Evolutionary conservation across 352 stramenopile genomes (phyloP).

Genomic region (Hyaloperonospora arabidopsidis): DNA sequence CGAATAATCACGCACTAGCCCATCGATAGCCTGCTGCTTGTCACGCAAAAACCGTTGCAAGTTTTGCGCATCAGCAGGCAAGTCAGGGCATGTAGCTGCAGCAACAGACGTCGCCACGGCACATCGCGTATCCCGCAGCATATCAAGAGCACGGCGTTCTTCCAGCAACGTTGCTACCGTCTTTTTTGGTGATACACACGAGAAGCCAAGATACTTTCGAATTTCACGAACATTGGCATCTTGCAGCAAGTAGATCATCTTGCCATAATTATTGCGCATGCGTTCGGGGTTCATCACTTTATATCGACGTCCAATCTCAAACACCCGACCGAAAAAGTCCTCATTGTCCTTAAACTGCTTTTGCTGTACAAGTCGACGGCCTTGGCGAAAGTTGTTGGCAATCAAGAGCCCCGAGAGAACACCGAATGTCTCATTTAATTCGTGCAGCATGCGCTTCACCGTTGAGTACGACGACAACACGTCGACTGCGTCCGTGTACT

Average conservation of each 20-base stretch:
- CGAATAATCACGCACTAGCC: conserved; percentile 40
- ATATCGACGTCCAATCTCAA: conserved; percentile 89
- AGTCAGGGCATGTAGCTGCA: conserved; percentile 8
- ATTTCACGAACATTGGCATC: conserved; percentile 80
- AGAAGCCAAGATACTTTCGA: conserved; percentile 67
- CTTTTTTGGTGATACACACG: conserved; percentile 49
- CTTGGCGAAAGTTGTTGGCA: conserved; percentile 52
- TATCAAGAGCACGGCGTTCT: conserved; percentile 42
- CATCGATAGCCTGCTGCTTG: conserved; percentile 34
- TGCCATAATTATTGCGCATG: conserved; percentile 90
- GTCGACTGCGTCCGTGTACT: conserved; percentile 93
- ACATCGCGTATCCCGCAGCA: conserved; percentile 73
- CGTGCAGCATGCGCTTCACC: conserved; percentile 61
- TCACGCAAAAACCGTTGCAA: conserved; percentile 19
- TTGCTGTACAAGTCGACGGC: conserved; percentile 45
- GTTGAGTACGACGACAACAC: conserved; percentile 64
- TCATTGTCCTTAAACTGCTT: conserved; percentile 71
- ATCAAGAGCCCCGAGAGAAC: conserved; percentile 59
- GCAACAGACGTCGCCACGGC: conserved; percentile 51
- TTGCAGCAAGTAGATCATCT: conserved; percentile 92
- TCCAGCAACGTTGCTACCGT: conserved; percentile 78
- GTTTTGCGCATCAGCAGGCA: conserved; percentile 11
- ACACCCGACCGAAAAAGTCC: conserved; percentile 74
- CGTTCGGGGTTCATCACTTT: conserved; percentile 91
- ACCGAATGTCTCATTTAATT: conserved; percentile 59